Percentiles rank a stretch among this genome's conserved stretches.
These are phyloP conservation scores for Microbotryum saponariae DNA, from an alignment of 1,284 basidiomycete species.

Conservation along the genomic window DNA sequence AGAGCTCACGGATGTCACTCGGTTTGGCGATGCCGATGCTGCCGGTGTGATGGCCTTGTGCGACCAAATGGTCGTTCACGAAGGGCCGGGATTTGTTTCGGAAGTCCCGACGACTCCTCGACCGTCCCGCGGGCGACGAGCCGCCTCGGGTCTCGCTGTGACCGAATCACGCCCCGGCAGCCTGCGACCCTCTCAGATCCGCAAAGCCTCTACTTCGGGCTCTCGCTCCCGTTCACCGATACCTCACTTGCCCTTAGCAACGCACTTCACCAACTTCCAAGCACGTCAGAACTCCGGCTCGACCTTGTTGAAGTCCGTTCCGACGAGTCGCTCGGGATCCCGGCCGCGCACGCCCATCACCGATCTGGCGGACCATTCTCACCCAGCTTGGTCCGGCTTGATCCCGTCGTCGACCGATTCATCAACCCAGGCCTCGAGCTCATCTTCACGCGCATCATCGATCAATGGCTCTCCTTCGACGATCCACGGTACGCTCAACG, in stretches of 20 bases:
- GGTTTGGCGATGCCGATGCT: constrained; percentile 60
- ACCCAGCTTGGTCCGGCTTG: neutral
- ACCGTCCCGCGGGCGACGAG: too few species aligned
- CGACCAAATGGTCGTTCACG: constrained; percentile 22
- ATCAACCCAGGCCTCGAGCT: neutral
- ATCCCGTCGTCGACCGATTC: too few species aligned
- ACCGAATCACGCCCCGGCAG: too few species aligned
- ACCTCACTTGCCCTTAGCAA: constrained; percentile 24
- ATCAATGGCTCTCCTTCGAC: neutral
- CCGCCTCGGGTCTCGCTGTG: too few species aligned
- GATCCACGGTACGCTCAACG: neutral
- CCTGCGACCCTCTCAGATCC: too few species aligned
- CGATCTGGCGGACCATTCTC: constrained; percentile 9
- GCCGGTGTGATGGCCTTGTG: constrained; percentile 63
- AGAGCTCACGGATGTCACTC: constrained; percentile 57
- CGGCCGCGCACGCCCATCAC: neutral
- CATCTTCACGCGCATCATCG: constrained; percentile 4
- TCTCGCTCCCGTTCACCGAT: constrained; percentile 9
- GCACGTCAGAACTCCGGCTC: constrained; percentile 6
- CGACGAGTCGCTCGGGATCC: too few species aligned
- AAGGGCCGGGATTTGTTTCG: neutral
- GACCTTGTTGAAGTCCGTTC: too few species aligned
- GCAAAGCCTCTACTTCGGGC: constrained; percentile 1
- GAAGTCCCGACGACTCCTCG: too few species aligned
- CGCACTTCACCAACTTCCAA: constrained; percentile 29